Percentiles rank a stretch among this genome's conserved stretches.
Conservation (phyloP, 345 rosid species). For the Euphorbia lathyris region DNA sequence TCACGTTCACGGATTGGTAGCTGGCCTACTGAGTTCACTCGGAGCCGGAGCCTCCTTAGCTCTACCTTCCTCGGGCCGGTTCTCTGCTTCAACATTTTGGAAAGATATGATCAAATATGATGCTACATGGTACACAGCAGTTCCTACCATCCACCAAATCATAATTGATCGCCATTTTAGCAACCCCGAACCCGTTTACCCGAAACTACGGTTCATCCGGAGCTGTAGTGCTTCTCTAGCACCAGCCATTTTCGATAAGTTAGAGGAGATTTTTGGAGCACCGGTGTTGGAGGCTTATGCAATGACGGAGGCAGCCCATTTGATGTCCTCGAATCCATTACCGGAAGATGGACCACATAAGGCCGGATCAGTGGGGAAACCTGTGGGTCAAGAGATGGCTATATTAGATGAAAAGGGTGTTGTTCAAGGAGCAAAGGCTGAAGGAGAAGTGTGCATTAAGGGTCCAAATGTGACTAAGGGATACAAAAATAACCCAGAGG, state of each 20-base stretch:
- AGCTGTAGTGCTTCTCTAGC: conserved; percentile 91
- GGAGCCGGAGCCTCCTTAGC: conserved; percentile 74
- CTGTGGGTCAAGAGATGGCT: conserved; percentile 80
- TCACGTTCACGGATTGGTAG: conserved; percentile 81
- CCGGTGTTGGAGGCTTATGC: conserved; percentile 92
- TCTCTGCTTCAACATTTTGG: conserved; percentile 91
- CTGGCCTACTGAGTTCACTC: conserved; percentile 70
- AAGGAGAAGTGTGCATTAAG: conserved; percentile 81
- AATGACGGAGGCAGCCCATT: conserved; percentile 81
- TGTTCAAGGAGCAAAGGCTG: conserved; percentile 35
- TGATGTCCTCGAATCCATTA: conserved; percentile 79
- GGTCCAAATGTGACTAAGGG: conserved; percentile 88
- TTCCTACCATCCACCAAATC: conserved; percentile 90
- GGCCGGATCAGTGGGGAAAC: conserved; percentile 82
- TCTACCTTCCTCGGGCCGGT: conserved; percentile 74
- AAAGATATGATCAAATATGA: conserved; percentile 55
- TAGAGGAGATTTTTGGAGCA: conserved; percentile 70
- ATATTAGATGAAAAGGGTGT: conserved; percentile 64
- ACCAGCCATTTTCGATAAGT: conserved; percentile 62
- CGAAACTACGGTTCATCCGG: conserved; percentile 70
- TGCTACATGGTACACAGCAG: conserved; percentile 92
- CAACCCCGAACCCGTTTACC: conserved; percentile 55
- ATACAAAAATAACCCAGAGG: conserved; percentile 85
- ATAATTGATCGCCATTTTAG: conserved; percentile 64
- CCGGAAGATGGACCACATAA: conserved; percentile 76